Conservation (phyloP, 2,329 filamentous ascomycete species). For the Aspergillus niger region DNA sequence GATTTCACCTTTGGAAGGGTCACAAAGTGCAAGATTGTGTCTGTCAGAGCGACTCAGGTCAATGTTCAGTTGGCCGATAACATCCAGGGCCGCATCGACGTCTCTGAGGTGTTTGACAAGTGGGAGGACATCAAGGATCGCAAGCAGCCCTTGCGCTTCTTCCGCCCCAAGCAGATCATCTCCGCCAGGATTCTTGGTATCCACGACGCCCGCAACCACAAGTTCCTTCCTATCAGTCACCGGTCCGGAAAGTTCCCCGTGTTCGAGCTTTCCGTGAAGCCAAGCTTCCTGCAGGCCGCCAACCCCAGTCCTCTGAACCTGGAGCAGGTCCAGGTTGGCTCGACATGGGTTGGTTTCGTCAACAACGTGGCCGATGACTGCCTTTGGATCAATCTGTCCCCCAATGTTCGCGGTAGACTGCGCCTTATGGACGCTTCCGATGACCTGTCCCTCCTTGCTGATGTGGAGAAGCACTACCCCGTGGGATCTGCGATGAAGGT, state of each 20-base stretch:
- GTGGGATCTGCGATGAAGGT: slow-evolving; percentile 85
- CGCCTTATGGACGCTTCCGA: slow-evolving; percentile 82
- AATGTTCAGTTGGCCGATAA: slow-evolving; percentile 88
- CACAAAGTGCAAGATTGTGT: slow-evolving; percentile 76
- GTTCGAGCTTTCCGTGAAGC: slow-evolving; percentile 83
- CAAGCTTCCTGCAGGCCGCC: slow-evolving; percentile 55
- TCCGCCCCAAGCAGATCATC: slow-evolving; percentile 70
- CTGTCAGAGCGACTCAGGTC: slow-evolving; percentile 85
- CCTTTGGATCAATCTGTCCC: slow-evolving; percentile 88
- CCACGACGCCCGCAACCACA: slow-evolving; percentile 86
- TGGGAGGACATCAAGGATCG: slow-evolving; percentile 85
- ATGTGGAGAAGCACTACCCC: slow-evolving; percentile 79
- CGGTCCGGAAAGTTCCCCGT: slow-evolving; percentile 75
- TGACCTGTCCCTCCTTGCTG: slow-evolving; percentile 75
- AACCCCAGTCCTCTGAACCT: slow-evolving; percentile 68
- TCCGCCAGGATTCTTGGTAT: slow-evolving; percentile 78
- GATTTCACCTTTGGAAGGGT: slow-evolving; percentile 74
- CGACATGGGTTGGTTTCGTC: slow-evolving; percentile 77
- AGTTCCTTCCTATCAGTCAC: slow-evolving; percentile 89
- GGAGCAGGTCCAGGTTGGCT: slow-evolving; percentile 70
- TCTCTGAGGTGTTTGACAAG: slow-evolving; percentile 84
- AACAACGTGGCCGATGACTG: slow-evolving; percentile 82
- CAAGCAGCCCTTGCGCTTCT: slow-evolving; percentile 76
- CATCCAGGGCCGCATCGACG: slow-evolving; percentile 87
- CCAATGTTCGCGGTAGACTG: slow-evolving; percentile 82